These are phyloP conservation scores for Rhizophagus clarus DNA, from an alignment of 192 early-diverging fungal species.

Conservation along the genomic window DNA sequence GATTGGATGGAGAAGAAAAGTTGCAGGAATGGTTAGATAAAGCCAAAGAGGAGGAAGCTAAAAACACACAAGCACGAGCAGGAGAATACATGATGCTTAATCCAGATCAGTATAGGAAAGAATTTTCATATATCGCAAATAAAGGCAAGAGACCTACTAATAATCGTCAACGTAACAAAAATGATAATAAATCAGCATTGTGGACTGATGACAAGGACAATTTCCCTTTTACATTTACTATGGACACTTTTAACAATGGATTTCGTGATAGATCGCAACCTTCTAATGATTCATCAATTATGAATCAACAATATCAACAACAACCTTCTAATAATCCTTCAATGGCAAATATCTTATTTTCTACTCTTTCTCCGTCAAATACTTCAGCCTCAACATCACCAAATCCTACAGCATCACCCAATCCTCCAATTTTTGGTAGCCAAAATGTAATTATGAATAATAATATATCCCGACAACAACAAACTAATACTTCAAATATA, in stretches of 20 bases:
- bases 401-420: neutral
- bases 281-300: neutral
- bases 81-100: neutral
- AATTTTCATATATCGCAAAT: neutral
- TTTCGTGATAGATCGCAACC: neutral
- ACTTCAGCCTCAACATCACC: constrained; percentile 9
- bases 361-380: neutral
- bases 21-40: constrained; percentile 15
- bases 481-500: neutral
- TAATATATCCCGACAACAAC: neutral
- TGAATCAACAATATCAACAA: neutral
- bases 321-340: neutral
- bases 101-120: constrained; percentile 12
- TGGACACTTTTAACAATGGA: constrained; percentile 1
- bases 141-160: neutral
- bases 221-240: constrained; percentile 19
- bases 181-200: neutral
- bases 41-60: constrained; percentile 14
- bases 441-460: neutral
- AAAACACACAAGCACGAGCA: neutral
- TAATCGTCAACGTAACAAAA: neutral
- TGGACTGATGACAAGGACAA: constrained; percentile 5
- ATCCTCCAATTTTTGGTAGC: constrained; percentile 1
- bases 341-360: neutral
- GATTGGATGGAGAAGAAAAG: constrained; percentile 30